Evolutionary conservation across 2,329 filamentous ascomycete genomes (phyloP).

Genomic region (Diplodia corticola): DNA sequence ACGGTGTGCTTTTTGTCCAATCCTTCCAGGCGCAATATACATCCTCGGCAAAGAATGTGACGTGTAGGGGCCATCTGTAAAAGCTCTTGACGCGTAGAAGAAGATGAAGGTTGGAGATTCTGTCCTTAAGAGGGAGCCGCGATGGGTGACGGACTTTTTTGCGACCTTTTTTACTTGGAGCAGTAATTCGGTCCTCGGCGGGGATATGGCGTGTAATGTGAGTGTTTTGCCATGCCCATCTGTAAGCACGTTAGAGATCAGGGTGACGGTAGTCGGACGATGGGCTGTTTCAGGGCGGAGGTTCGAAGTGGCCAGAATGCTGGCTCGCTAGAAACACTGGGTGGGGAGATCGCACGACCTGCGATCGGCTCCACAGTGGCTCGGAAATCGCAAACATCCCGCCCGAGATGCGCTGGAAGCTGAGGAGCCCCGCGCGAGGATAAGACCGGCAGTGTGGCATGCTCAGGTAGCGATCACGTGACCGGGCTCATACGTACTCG

Average conservation of each 20-base stretch:
- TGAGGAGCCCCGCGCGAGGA: neutral
- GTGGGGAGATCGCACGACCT: neutral
- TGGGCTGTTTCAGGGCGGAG: neutral
- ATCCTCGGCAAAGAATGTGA: slow-evolving; percentile 76
- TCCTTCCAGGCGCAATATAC: slow-evolving; percentile 69
- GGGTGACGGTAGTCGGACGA: neutral
- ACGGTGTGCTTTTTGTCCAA: slow-evolving; percentile 27
- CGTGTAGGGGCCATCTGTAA: slow-evolving; percentile 73
- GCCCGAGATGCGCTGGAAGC: neutral
- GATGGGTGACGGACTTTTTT: slow-evolving; percentile 57
- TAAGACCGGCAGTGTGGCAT: neutral
- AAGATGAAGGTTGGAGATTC: slow-evolving; percentile 78
- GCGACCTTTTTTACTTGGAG: slow-evolving; percentile 36
- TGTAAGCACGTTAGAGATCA: slow-evolving; percentile 37
- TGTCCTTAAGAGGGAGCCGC: slow-evolving; percentile 61
- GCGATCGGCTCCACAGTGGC: neutral
- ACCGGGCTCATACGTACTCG: slow-evolving; percentile 63
- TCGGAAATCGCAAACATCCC: neutral
- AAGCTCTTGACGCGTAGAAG: slow-evolving; percentile 80
- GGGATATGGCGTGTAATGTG: slow-evolving; percentile 76
- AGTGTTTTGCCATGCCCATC: slow-evolving; percentile 90
- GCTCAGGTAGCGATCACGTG: neutral
- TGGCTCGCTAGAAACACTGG: neutral
- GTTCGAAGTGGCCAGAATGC: neutral
- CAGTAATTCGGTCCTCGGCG: slow-evolving; percentile 25